Evolutionary conservation across 2,329 filamentous ascomycete genomes (phyloP).

Genomic region (Venturia oleaginea): DNA sequence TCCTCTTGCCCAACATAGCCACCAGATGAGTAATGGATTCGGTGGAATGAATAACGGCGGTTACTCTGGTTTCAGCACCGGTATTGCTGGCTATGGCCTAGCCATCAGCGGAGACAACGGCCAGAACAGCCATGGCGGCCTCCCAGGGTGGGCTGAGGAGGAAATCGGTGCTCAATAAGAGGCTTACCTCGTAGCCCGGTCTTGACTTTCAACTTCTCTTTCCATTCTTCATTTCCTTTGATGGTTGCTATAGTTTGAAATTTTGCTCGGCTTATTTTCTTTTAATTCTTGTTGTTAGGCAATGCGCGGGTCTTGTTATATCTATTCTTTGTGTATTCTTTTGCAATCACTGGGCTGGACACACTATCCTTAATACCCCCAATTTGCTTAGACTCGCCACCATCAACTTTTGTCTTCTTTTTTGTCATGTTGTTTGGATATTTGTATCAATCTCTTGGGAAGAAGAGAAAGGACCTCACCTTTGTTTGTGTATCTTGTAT

Average conservation of each 20-base stretch:
- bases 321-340: slow-evolving; percentile 9
- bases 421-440: neutral
- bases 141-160: slow-evolving; percentile 56
- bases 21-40: slow-evolving; percentile 39
- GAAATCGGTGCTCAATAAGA: slow-evolving; percentile 39
- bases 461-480: neutral
- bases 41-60: slow-evolving; percentile 51
- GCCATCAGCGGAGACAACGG: slow-evolving; percentile 35
- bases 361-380: slow-evolving; percentile 11
- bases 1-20: slow-evolving; percentile 25
- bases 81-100: slow-evolving; percentile 43
- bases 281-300: neutral
- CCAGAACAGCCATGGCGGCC: slow-evolving; percentile 35
- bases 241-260: neutral
- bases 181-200: neutral
- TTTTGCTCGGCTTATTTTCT: neutral
- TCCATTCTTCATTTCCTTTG: neutral
- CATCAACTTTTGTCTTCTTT: no score
- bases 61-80: slow-evolving; percentile 40
- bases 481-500: slow-evolving; percentile 5
- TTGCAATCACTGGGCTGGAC: slow-evolving; percentile 9
- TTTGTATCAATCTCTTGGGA: neutral
- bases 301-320: neutral
- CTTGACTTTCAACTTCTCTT: neutral
- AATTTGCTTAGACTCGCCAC: neutral